Conservation (phyloP, 1,284 basidiomycete genomes). For the Apiotrichum gamsii region DNA sequence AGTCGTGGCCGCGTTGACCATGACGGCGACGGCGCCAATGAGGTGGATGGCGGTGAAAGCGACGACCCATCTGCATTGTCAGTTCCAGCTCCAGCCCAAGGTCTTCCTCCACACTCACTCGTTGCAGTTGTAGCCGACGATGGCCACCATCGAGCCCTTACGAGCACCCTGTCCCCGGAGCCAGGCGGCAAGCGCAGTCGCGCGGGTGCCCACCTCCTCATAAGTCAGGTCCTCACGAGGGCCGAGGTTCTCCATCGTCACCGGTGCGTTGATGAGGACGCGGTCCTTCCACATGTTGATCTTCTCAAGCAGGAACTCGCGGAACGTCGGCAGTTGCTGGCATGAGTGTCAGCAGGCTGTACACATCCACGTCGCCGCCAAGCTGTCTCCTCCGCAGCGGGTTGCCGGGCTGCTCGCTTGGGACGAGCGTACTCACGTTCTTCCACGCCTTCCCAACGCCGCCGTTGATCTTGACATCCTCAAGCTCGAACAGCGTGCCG, state of each 20-base stretch:
- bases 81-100: background rate
- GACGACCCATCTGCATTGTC: constrained; percentile 22
- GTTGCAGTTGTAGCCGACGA: constrained; percentile 34
- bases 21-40: constrained; percentile 37
- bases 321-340: constrained; percentile 32
- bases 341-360: background rate
- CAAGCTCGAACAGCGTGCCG: constrained; percentile 36
- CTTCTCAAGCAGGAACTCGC: constrained; percentile 24
- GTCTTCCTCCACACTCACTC: background rate
- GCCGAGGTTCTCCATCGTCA: background rate
- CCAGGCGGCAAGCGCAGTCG: constrained; percentile 28
- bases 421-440: constrained; percentile 24
- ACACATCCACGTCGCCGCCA: no score
- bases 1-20: constrained; percentile 32
- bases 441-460: constrained; percentile 31
- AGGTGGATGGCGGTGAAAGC: constrained; percentile 34
- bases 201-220: constrained; percentile 21
- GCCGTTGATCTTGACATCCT: constrained; percentile 24
- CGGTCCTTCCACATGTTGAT: constrained; percentile 22
- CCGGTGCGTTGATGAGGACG: constrained; percentile 32
- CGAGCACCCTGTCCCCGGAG: constrained; percentile 27
- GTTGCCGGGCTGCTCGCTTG: no score
- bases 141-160: constrained; percentile 27
- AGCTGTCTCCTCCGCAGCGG: no score
- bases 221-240: constrained; percentile 24